Conservation (phyloP, 257 asterid genomes). For the Thymus mandschuricus region DNA sequence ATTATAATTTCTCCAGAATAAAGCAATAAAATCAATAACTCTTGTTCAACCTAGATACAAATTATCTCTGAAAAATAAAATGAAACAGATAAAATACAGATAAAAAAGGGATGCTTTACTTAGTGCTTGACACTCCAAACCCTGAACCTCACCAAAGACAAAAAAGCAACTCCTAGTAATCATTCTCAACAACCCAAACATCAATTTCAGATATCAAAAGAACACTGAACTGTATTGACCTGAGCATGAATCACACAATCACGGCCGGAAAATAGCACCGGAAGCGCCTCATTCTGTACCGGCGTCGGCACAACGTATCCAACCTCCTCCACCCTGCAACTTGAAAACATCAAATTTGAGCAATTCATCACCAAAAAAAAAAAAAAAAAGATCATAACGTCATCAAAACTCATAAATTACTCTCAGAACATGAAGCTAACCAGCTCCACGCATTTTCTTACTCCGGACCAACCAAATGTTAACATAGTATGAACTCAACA, state of each 20-base stretch:
- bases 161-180: slow-evolving; percentile 8
- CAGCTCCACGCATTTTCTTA: not conserved
- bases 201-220: slow-evolving; percentile 14
- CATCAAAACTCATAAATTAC: not conserved
- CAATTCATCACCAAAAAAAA: not conserved
- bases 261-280: slow-evolving; percentile 73
- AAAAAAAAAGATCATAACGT: no score
- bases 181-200: slow-evolving; percentile 27
- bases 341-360: slow-evolving; percentile 17
- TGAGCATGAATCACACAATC: slow-evolving; percentile 95
- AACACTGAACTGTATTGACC: slow-evolving; percentile 45
- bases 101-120: not conserved
- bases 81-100: not conserved
- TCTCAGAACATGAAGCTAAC: not conserved
- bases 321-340: slow-evolving; percentile 84
- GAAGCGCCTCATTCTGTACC: slow-evolving; percentile 77
- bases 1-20: not conserved
- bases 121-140: not conserved
- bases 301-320: slow-evolving; percentile 72
- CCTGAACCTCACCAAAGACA: not conserved
- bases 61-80: not conserved
- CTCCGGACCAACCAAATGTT: slow-evolving; percentile 14
- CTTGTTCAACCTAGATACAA: not conserved
- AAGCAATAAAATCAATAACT: not conserved
- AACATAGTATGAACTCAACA: slow-evolving; percentile 13